These are phyloP conservation scores for Dactylellina drechsleri DNA, from an alignment of 2,329 filamentous ascomycete species.

Conservation along the genomic window DNA sequence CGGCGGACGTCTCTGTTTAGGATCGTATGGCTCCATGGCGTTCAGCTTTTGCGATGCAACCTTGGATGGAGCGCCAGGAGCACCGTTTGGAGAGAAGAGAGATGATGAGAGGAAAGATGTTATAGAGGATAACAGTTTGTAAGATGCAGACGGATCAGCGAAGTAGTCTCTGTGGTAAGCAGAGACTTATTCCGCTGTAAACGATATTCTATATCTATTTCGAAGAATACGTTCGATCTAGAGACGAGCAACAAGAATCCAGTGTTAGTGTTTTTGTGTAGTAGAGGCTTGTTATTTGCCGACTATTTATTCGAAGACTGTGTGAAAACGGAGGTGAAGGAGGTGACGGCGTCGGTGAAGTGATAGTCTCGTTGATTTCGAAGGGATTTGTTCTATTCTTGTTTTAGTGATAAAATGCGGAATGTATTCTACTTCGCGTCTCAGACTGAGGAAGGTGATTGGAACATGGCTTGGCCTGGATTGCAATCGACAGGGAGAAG, in stretches of 20 bases:
- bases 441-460: constrained; percentile 48
- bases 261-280: no score
- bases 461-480: constrained; percentile 44
- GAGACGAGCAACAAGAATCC: neutral
- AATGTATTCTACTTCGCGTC: constrained; percentile 49
- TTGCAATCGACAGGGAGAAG: constrained; percentile 28
- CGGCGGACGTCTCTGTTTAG: constrained; percentile 48
- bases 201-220: constrained; percentile 7
- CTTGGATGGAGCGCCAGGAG: constrained; percentile 53
- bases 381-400: neutral
- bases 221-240: constrained; percentile 2
- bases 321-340: neutral
- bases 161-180: constrained; percentile 48
- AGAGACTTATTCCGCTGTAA: constrained; percentile 50
- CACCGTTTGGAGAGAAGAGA: constrained; percentile 53
- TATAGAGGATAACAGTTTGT: constrained; percentile 54
- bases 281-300: no score
- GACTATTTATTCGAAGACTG: neutral
- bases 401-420: constrained; percentile 26
- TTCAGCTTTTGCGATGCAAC: constrained; percentile 30
- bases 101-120: constrained; percentile 54
- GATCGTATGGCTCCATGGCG: constrained; percentile 51
- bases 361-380: constrained; percentile 4
- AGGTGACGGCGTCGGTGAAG: constrained; percentile 1
- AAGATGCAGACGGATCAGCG: constrained; percentile 34